Evolutionary conservation across 257 asterid genomes (phyloP).

Genomic region (Cordia subcordata): DNA sequence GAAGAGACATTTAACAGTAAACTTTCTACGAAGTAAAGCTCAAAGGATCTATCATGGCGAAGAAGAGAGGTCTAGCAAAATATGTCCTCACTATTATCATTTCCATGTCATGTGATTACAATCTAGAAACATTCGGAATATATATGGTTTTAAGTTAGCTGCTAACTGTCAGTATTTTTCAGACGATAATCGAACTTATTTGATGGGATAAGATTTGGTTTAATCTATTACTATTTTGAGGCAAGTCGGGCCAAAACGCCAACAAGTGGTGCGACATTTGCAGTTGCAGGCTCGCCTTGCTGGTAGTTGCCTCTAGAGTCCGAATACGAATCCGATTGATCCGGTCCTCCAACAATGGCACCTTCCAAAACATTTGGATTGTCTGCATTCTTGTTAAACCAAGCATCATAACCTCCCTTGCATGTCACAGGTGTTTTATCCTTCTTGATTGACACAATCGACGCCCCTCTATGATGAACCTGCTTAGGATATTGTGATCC

Average conservation of each 20-base stretch:
- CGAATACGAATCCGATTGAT: conserved; percentile 26
- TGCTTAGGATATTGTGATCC: conserved; percentile 48
- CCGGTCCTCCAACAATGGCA: conserved; percentile 67
- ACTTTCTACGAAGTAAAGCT: too few species aligned
- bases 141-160: too few species aligned
- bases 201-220: too few species aligned
- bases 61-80: too few species aligned
- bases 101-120: too few species aligned
- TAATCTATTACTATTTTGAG: too few species aligned
- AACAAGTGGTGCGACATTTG: conserved; percentile 67
- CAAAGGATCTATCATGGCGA: too few species aligned
- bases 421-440: conserved; percentile 29
- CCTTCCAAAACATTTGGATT: conserved; percentile 59
- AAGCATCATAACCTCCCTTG: conserved; percentile 32
- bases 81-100: too few species aligned
- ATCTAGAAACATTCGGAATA: too few species aligned
- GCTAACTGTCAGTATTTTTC: too few species aligned
- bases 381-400: conserved; percentile 38
- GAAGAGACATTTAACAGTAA: too few species aligned
- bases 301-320: conserved; percentile 54
- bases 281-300: conserved; percentile 60
- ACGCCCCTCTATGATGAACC: conserved; percentile 61
- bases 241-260: conserved; percentile 16
- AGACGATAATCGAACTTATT: too few species aligned
- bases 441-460: conserved; percentile 48